Evolutionary conservation across 306 rosid genomes (phyloP).

Genomic region (Lathyrus sativus): DNA sequence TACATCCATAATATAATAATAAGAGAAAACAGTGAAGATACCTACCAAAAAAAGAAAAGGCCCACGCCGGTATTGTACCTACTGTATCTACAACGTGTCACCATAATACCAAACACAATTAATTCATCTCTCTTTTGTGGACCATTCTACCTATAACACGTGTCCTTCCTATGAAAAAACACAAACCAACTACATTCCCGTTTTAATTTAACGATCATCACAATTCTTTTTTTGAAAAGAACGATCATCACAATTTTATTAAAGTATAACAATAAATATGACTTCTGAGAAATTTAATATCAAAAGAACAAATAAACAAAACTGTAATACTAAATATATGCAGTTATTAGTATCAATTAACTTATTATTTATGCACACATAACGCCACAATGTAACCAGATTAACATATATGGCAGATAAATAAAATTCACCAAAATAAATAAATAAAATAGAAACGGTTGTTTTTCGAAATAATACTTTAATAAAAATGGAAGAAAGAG

Average conservation of each 20-base stretch:
- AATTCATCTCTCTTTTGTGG: slow-evolving; percentile 37
- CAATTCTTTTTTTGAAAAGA: too few relatives aligned
- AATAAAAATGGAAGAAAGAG: background rate
- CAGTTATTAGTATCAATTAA: background rate
- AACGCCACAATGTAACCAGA: too few relatives aligned
- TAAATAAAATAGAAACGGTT: background rate
- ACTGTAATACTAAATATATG: background rate
- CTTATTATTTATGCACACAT: too few relatives aligned
- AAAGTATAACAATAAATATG: background rate
- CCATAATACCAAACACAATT: slow-evolving; percentile 22
- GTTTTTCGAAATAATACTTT: background rate
- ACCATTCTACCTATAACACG: slow-evolving; percentile 49
- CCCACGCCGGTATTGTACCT: background rate
- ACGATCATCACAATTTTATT: too few relatives aligned
- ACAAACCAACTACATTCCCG: slow-evolving; percentile 41
- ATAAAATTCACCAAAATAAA: too few relatives aligned
- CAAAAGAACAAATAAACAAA: background rate
- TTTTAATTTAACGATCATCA: slow-evolving; percentile 15
- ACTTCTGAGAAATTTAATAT: background rate
- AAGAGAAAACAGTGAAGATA: too few relatives aligned
- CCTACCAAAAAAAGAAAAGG: slow-evolving; percentile 1
- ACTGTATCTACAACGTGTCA: slow-evolving; percentile 47
- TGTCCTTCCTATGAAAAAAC: slow-evolving; percentile 19
- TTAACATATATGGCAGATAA: too few relatives aligned
- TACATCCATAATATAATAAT: too few relatives aligned